Base-by-base conservation (phyloP, 164 flowering plant genomes). In the Stephania yunnanensis region DNA sequence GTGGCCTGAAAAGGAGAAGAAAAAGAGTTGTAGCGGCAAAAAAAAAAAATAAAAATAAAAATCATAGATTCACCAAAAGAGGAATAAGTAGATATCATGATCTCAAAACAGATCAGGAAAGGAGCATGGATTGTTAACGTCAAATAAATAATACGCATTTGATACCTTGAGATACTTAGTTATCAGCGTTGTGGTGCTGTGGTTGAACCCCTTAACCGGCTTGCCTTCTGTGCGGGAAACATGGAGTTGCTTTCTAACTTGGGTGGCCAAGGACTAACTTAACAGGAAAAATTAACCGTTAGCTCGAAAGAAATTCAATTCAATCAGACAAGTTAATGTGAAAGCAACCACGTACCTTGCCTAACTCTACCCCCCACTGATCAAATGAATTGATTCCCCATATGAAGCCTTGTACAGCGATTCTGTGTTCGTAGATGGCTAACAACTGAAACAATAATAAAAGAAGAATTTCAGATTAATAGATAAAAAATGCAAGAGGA, bases 331-430 rank as follows among this genome's bases (percentile, higher is more conserved):
- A 48, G 44, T 15, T 15, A 58, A 17, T 6, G 22, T 15, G 65
- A 58, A 58, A 58, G 65, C n/a, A 55, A 17, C 13, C 19, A 58
- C 22, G n/a, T 83, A 93, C 99, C 97, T 95, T 95, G 44, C 99
- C 99, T 68, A 95, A 81, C 83, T 95, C 99, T n/a, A 95, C 98
- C 69, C 99, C 99, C 98, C 99, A 95, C 82, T 95, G 98, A 76
- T 95, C 99, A 74, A 95, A 95, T 74, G 99, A 95, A 82, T 95
- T 93, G 84, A 95, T 95, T 8, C 96, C 97, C 99, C 98, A 95
- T 22, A 89, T n/a, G 68, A 95, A 95, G 73, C 99, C 99, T 88
- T 93, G 86, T 58, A 93, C 98, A 10, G 95, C 99, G 77, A 95
- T 69, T 87, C 99, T 90, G 80, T 95, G 99, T 73, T 95, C 99